Evolutionary conservation across 2,329 filamentous ascomycete species (phyloP).

Genomic region (Microascus cirrosus): DNA sequence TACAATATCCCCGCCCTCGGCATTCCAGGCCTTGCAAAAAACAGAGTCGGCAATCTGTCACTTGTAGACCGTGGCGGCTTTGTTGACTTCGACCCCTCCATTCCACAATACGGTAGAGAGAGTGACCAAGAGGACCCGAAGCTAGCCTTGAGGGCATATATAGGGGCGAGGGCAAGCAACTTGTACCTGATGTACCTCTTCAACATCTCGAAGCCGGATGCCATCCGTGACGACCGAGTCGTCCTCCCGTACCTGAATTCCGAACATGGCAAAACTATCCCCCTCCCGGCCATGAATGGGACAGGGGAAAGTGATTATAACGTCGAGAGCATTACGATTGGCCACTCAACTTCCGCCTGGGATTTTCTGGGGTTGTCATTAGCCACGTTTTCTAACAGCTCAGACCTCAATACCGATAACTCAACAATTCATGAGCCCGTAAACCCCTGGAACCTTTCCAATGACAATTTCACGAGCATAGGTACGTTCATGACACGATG

Average conservation of each 20-base stretch:
- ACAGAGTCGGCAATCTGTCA: conserved; percentile 9
- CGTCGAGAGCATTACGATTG: neutral
- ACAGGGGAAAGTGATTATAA: neutral
- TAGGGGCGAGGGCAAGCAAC: conserved; percentile 28
- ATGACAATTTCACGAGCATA: neutral
- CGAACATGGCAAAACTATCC: conserved; percentile 19
- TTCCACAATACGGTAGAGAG: conserved; percentile 4
- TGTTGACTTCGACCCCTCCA: conserved; percentile 20
- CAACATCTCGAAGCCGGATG: conserved; percentile 20
- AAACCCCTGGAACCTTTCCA: neutral
- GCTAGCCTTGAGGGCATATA: conserved; percentile 24
- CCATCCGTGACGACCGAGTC: neutral
- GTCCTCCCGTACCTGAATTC: conserved; percentile 24
- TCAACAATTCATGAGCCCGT: neutral
- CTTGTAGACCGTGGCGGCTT: conserved; percentile 30
- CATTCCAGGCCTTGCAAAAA: neutral
- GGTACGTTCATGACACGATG: neutral
- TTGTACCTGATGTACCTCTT: conserved; percentile 22
- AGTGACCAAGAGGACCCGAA: conserved; percentile 12
- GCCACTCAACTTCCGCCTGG: neutral
- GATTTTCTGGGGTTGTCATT: neutral
- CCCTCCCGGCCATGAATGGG: conserved; percentile 8
- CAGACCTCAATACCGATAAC: neutral
- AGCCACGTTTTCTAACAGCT: neutral
- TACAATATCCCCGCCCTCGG: conserved; percentile 15